Conservation (phyloP, 805 yeast genomes). For the Saturnispora halmiae region DNA sequence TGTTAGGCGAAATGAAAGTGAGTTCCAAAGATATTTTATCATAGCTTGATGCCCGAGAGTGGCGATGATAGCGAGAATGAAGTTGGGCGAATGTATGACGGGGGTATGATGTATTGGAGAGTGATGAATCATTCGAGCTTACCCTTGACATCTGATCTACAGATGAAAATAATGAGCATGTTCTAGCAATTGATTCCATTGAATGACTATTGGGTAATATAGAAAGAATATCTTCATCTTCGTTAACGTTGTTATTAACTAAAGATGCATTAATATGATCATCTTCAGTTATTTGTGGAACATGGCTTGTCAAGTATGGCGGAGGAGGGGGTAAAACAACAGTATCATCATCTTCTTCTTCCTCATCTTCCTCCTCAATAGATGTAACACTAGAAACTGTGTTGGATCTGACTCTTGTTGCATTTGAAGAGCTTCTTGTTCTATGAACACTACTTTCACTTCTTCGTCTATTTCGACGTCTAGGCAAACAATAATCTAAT, state of each 20-base stretch:
- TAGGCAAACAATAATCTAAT: constrained; percentile 25
- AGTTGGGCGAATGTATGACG: neutral
- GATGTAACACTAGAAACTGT: constrained; percentile 8
- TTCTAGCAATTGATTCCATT: neutral
- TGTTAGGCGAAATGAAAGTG: neutral
- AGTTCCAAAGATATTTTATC: constrained; percentile 2
- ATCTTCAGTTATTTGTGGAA: neutral
- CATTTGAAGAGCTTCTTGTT: constrained; percentile 3
- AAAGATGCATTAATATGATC: neutral
- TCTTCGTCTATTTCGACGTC: constrained; percentile 11
- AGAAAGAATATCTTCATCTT: neutral
- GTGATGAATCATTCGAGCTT: neutral
- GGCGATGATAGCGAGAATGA: neutral
- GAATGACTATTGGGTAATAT: neutral
- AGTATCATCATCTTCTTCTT: constrained; percentile 10
- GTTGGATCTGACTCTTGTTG: constrained; percentile 6
- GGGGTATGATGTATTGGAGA: neutral
- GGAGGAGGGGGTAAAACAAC: neutral
- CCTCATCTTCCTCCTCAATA: constrained; percentile 7
- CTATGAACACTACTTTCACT: too few relatives aligned
- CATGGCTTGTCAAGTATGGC: too few relatives aligned
- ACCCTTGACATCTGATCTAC: neutral
- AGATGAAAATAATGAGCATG: neutral
- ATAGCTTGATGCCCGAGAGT: neutral
- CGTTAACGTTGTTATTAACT: too few relatives aligned